Evolutionary conservation across 1,284 basidiomycete species (phyloP), one percentile per base, ranked within the genome.

Genomic region (Austroboletus rostrupii): DNA sequence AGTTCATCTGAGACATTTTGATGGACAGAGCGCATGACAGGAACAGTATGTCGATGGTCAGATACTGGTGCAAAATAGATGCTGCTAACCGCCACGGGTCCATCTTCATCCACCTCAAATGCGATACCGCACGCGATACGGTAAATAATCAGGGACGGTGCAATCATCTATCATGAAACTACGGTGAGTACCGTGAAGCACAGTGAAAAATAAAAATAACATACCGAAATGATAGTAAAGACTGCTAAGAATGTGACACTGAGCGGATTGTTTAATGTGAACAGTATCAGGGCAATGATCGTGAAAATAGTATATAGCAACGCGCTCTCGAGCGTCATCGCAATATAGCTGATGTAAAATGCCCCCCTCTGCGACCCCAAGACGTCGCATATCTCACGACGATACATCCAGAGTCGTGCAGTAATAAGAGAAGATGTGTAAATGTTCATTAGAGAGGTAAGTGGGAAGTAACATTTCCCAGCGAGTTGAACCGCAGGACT

Each of bases 261-360:
- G 38, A 37, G 35, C 17, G 56, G 55, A 14, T 50, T 61, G 37
- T 61, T 55, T 10, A 48, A 10, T 32, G 23, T n/a, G n/a, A 64
- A 62, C 10, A 53, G 44, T 0, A 55, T 29, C 29, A 61, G 9
- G 0, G 55, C 39, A 1, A 56, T 11, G 28, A 62, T 32, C 8
- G 33, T 49, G 9, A 53, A 62, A 57, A 37, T 10, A 17, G 35
- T 37, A 19, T 37, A 64, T 17, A 64, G 23, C 40, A 46, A 0
- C 0, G 59, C 59, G 43, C 59, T 65, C 49, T 64, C 60, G 35
- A 62, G 58, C 12, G 58, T 59, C 58, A 61, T 60, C 2, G 57
- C 43, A 52, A 64, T 61, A 12, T 50, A 62, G 3, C 45, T 29
- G 21, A 61, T 36, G 28, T 62, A 62, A 20, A 61, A 56, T 19